Evolutionary conservation across 257 asterid species (phyloP).

Genomic region (Fraxinus pennsylvanica): DNA sequence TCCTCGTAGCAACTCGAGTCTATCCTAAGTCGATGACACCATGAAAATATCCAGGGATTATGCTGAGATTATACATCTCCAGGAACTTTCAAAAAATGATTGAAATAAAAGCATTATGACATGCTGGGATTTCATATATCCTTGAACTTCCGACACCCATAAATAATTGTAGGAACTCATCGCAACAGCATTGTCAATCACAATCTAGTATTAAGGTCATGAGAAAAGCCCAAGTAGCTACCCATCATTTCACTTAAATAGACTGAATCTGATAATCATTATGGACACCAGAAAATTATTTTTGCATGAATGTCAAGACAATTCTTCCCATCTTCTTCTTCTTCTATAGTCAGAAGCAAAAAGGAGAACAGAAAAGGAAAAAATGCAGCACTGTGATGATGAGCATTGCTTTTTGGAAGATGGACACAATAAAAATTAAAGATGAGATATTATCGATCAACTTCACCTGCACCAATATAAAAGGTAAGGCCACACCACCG

Average conservation of each 20-base stretch:
- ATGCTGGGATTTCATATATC: neutral
- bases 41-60: neutral
- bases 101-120: neutral
- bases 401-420: neutral
- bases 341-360: neutral
- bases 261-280: neutral
- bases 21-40: neutral
- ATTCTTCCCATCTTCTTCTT: neutral
- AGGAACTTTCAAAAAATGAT: too few relatives aligned
- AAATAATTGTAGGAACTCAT: neutral
- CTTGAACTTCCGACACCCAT: neutral
- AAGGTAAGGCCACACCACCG: conserved; percentile 88
- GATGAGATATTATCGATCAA: conserved; percentile 18
- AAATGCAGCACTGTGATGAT: neutral
- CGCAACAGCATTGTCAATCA: neutral
- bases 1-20: neutral
- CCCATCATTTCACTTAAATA: too few relatives aligned
- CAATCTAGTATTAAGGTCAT: neutral
- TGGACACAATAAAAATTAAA: neutral
- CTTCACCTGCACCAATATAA: conserved; percentile 88
- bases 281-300: neutral
- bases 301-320: neutral
- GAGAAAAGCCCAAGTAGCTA: neutral
- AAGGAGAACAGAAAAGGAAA: neutral
- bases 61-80: too few relatives aligned